Conservation (phyloP, 2,329 filamentous ascomycete genomes). For the Phaeosphaeria sp. region DNA sequence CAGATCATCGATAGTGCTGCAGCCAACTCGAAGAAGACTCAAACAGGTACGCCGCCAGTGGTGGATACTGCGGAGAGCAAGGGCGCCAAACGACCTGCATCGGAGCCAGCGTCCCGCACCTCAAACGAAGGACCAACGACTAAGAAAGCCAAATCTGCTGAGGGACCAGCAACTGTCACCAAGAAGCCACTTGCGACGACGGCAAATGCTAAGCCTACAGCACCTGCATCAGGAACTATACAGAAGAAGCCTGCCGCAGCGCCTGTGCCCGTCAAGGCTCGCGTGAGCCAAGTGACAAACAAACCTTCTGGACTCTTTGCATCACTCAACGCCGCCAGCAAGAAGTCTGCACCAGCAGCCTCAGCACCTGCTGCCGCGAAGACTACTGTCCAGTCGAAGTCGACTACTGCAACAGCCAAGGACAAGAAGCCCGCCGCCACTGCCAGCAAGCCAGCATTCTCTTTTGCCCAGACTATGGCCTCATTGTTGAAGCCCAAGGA, state of each 20-base stretch:
- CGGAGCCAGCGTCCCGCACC: constrained; percentile 25
- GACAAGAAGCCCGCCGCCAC: constrained; percentile 37
- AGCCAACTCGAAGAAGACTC: constrained; percentile 50
- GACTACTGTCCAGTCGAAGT: constrained; percentile 32
- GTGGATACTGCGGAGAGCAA: constrained; percentile 34
- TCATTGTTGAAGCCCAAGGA: constrained; percentile 62
- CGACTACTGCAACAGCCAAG: constrained; percentile 25
- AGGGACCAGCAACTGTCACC: constrained; percentile 15
- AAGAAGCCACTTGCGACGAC: constrained; percentile 25
- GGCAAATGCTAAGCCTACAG: constrained; percentile 14
- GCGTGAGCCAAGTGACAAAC: constrained; percentile 48
- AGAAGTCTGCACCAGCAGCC: constrained; percentile 46
- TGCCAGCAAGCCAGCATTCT: constrained; percentile 43
- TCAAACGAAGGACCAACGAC: constrained; percentile 22
- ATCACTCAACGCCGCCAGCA: constrained; percentile 54
- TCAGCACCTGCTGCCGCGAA: constrained; percentile 30
- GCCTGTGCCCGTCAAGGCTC: constrained; percentile 36
- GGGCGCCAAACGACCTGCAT: constrained; percentile 38
- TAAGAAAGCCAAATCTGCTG: constrained; percentile 41
- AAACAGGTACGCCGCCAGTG: constrained; percentile 37
- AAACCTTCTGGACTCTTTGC: constrained; percentile 56
- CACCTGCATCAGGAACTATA: constrained; percentile 14
- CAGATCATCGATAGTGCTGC: constrained; percentile 59
- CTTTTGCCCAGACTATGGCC: constrained; percentile 51
- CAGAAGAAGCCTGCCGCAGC: constrained; percentile 36